Percentiles rank a stretch among this genome's conserved stretches.
phyloP scores from a whole-genome alignment of 345 rosid species.

The Gynandropsis gynandra region DNA sequence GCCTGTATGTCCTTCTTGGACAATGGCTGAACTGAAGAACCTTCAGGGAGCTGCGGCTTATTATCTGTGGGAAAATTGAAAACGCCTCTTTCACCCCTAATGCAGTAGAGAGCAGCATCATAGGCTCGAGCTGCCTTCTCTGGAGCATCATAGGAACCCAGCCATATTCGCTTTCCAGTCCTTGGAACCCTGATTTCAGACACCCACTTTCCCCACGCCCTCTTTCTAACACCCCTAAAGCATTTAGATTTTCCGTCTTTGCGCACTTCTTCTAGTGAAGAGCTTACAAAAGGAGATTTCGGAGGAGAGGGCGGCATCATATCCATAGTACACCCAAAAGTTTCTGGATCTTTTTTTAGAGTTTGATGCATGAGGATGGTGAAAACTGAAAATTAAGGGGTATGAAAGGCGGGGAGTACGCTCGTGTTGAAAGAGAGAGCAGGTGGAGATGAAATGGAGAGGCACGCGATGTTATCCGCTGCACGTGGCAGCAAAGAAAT shows the following conservation, averaged over 20 bases:
- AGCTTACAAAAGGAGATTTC: conserved; percentile 19
- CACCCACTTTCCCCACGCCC: conserved; percentile 44
- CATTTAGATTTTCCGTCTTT: conserved; percentile 19
- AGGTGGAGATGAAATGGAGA: conserved; percentile 32
- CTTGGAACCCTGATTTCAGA: conserved; percentile 42
- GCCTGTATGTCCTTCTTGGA: conserved; percentile 28
- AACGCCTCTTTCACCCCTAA: conserved; percentile 31
- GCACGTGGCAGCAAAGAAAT: conserved; percentile 32
- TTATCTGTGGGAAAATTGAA: conserved; percentile 36
- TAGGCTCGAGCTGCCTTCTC: conserved; percentile 48
- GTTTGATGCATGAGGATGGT: conserved; percentile 17
- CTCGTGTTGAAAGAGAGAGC: conserved; percentile 14
- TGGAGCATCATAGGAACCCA: conserved; percentile 41
- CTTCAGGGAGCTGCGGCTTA: conserved; percentile 33
- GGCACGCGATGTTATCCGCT: conserved; percentile 23
- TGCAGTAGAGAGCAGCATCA: conserved; percentile 41
- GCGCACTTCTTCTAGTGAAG: conserved; percentile 22
- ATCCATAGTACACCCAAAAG: conserved; percentile 14
- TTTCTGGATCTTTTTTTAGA: conserved; percentile 21
- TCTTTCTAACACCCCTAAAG: conserved; percentile 36
- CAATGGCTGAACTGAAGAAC: conserved; percentile 26
- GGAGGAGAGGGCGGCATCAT: conserved; percentile 22
- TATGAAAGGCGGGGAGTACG: conserved; percentile 6
- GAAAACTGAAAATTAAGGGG: conserved; percentile 18
- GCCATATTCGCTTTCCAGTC: conserved; percentile 38